Conservation (phyloP, 164 flowering plant genomes). For the Annona cherimola region DNA sequence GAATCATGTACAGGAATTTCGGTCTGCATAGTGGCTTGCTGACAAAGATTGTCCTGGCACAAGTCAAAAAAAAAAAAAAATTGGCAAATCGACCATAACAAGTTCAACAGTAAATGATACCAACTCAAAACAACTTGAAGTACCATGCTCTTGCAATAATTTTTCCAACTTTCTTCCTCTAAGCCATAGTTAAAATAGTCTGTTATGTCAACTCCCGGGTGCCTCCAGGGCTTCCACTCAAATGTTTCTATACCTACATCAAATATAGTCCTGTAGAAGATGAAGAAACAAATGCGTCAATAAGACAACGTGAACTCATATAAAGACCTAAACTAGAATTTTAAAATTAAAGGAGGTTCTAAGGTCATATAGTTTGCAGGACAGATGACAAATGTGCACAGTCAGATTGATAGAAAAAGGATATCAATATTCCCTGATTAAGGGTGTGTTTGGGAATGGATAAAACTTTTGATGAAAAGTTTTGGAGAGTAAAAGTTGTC, state of each 20-base stretch:
- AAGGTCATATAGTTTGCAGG: no score
- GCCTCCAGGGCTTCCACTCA: conserved; percentile 55
- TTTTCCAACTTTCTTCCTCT: conserved; percentile 64
- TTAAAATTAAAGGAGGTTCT: no score
- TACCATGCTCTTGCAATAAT: conserved; percentile 54
- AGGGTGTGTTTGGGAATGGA: no score
- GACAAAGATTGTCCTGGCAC: conserved; percentile 27
- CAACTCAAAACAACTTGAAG: conserved; percentile 6
- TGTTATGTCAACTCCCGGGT: conserved; percentile 49
- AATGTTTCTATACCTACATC: conserved; percentile 43
- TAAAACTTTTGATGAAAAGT: no score
- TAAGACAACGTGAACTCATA: not conserved
- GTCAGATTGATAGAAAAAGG: no score
- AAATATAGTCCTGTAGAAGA: conserved; percentile 43
- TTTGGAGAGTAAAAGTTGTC: no score
- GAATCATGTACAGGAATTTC: conserved; percentile 20
- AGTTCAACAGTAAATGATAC: not conserved
- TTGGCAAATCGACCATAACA: not conserved
- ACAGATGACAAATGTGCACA: no score
- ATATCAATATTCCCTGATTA: no score
- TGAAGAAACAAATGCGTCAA: conserved; percentile 2
- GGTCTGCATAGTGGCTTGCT: conserved; percentile 20
- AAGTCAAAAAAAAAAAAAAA: not conserved
- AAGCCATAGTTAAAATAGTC: conserved; percentile 65
- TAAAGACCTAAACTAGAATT: not conserved